Evolutionary conservation across 805 yeast species (phyloP), one percentile per base, ranked within the genome.

Genomic region (Saccharomycopsis microspora): DNA sequence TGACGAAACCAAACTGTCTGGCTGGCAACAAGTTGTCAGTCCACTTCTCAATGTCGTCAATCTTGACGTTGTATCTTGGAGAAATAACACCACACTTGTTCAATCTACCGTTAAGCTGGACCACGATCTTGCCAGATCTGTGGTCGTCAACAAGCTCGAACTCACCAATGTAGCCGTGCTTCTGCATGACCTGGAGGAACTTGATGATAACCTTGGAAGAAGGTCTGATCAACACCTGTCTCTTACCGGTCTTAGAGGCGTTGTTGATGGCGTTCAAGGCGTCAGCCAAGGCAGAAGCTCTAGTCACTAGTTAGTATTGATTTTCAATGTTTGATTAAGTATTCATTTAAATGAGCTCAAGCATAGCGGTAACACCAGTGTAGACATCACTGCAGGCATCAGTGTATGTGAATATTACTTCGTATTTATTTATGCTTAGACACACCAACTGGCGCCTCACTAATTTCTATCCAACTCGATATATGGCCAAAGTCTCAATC

Each of bases 51-150:
- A 89, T 83, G 72, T 89, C 97, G 69, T 74, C 82, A 60, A 90
- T 82, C 76, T 87, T 86, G 67, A 89, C 89, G 82, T 89, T 89
- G 81, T 87, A 89, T 80, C 97, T 87, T 74, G 97, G 97, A 57
- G 95, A 86, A 71, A 89, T 89, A 56, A 90, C 97, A 78, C 97
- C 97, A 69, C 93, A 88, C 79, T 89, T 90, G 95, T 88, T 88
- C 67, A 88, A 80, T 79, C 97, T 85, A 74, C 97, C 97, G 82
- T 86, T 88, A 66, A 88, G 81, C 75, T 86, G 95, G 58, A 88
- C 87, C 60, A 89, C 96, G 59, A 88, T 85, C 84, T 88, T 88
- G 66, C 96, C 97, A 52, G 96, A 85, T 80, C 97, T 86, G 89
- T 88, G 97, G 80, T 88, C 96, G 68, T 88, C 97, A 64, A 88